Evolutionary conservation across 2,329 filamentous ascomycete genomes (phyloP), one percentile per base, ranked within the genome.

Genomic region (Cytospora leucostoma): DNA sequence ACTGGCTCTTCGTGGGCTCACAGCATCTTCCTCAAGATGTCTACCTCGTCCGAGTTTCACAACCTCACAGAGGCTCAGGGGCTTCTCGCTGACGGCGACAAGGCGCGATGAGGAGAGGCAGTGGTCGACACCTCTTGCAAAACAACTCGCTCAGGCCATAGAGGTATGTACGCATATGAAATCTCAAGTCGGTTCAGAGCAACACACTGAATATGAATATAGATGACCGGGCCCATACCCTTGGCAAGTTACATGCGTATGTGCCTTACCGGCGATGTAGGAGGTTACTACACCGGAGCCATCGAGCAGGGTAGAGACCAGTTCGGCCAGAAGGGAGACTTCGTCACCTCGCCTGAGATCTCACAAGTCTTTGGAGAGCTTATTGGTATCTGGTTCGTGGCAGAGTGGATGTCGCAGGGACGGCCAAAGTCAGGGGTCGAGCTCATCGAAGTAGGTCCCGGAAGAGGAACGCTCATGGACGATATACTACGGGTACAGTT

Each of bases 181-280:
- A 21, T 6, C 19, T 4, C 7, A 32, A n/a, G n/a, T 47, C 35
- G 53, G 33, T 54, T 52, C n/a, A 11, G 44, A 21, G n/a, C 12
- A 40, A 52, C 3, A 15, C 49, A n/a, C 65, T 67, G 6, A 65
- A 12, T 5, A 27, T 56, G 15, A 7, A 8, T 11, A 6, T 50
- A 81, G 79, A 77, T 89, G 49, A 98, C 95, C 12, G 95, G 95
- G 0, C 94, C 95, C 4, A 88, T 98, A 34, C 92, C 95, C 0
- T 85, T 99, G 65, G 93, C 95, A 6, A 89, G 92, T 59, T 99
- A 93, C 76, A 99, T 99, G 95, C 93, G 95, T 74, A 96, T 98
- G 88, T 97, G 94, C 75, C 85, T 99, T 67, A 99, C 95, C 0
- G 91, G 91, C 12, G 91, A 95, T 66, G 79, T 92, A 47, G 93